phyloP scores from a whole-genome alignment of 2,329 filamentous ascomycete genomes.

The Bipolaris bicolor region DNA sequence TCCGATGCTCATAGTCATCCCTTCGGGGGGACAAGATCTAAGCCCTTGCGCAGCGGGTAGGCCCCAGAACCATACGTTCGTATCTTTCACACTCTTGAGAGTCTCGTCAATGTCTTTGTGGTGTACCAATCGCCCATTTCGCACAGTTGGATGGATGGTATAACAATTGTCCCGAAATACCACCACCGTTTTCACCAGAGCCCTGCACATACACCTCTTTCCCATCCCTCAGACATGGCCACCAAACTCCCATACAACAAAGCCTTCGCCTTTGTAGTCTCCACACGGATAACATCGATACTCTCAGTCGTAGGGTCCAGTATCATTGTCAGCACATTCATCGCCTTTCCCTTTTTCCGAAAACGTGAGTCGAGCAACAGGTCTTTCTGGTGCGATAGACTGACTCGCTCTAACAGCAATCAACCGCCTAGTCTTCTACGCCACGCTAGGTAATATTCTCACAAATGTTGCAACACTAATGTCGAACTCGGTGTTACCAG shows the following conservation, averaged over 20 bases:
- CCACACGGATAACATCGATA: conserved; percentile 72
- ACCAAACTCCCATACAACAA: conserved; percentile 18
- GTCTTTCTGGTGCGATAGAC: neutral
- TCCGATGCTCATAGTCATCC: neutral
- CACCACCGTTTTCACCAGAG: neutral
- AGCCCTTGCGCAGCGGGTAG: neutral
- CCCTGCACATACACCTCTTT: neutral
- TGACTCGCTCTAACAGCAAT: conserved; percentile 57
- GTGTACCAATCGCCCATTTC: neutral
- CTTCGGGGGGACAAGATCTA: neutral
- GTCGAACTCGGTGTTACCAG: conserved; percentile 64
- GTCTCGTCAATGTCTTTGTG: neutral
- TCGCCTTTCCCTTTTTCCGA: conserved; percentile 71
- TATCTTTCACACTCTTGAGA: neutral
- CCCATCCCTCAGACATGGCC: conserved; percentile 17
- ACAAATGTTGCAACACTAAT: conserved; percentile 79
- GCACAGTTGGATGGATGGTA: neutral
- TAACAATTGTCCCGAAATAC: neutral
- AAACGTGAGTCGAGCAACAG: conserved; percentile 56
- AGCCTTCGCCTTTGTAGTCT: conserved; percentile 59
- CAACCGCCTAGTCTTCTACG: conserved; percentile 83
- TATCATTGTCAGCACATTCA: conserved; percentile 75
- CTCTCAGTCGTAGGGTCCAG: conserved; percentile 73
- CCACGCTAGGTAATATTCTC: conserved; percentile 80
- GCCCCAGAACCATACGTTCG: neutral